phyloP scores from a whole-genome alignment of 176 grass and related monocot genomes.

The Paspalum vaginatum region DNA sequence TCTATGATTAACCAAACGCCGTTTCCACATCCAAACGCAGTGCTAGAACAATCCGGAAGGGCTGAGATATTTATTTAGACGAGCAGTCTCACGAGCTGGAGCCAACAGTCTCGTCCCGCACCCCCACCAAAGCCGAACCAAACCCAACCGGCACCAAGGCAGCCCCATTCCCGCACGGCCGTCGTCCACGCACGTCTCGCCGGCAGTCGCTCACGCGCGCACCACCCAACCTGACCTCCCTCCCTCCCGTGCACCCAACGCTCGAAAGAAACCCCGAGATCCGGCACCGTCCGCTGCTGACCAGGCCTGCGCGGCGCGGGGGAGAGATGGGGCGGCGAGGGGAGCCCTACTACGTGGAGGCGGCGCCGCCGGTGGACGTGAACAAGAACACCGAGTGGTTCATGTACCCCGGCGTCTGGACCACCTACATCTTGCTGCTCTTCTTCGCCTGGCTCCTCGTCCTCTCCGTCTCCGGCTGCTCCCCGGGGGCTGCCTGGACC shows the following conservation, averaged over 20 bases:
- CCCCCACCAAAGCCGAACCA: background rate
- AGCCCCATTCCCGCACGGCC: background rate
- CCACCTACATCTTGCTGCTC: constrained; percentile 69
- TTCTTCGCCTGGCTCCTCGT: constrained; percentile 70
- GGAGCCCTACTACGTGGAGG: constrained; percentile 59
- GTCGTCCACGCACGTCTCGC: background rate
- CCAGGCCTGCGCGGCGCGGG: too few species aligned
- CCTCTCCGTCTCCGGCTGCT: constrained; percentile 57
- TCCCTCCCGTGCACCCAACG: background rate
- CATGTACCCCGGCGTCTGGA: constrained; percentile 83
- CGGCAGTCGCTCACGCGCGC: background rate
- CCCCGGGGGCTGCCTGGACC: constrained; percentile 56
- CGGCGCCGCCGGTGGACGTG: constrained; percentile 57
- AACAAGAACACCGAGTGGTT: constrained; percentile 94
- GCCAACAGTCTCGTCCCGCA: too few species aligned
- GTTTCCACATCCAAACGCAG: too few species aligned
- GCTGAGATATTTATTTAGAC: too few species aligned
- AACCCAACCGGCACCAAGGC: background rate
- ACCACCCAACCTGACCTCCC: background rate
- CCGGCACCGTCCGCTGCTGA: background rate
- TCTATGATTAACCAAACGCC: too few species aligned
- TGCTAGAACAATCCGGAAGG: too few species aligned
- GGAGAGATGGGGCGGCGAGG: constrained; percentile 43
- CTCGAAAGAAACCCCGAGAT: background rate
- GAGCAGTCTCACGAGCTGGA: too few species aligned